phyloP scores from a whole-genome alignment of 345 rosid species.

The thale cress (Arabidopsis thaliana) region DNA sequence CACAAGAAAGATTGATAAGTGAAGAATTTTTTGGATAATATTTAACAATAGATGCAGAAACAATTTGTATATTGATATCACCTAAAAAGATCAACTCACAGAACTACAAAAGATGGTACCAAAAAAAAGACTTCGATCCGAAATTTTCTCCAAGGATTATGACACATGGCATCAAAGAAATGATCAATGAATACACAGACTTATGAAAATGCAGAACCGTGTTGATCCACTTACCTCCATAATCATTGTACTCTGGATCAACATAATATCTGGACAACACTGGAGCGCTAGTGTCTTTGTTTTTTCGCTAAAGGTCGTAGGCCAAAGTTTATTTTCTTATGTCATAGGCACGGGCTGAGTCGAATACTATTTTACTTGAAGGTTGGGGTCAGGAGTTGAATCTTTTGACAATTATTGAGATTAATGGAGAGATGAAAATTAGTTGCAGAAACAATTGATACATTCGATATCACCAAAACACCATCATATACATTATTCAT shows the following conservation, averaged over 20 bases:
- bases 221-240: too few relatives aligned
- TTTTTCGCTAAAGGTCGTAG: too few relatives aligned
- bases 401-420: slow-evolving; percentile 65
- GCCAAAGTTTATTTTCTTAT: too few relatives aligned
- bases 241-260: too few relatives aligned
- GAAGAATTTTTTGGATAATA: neutral
- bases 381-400: slow-evolving; percentile 83
- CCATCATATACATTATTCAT: slow-evolving; percentile 30
- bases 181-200: too few relatives aligned
- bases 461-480: slow-evolving; percentile 3
- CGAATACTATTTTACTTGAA: slow-evolving; percentile 75
- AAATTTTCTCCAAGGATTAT: too few relatives aligned
- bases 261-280: too few relatives aligned
- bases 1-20: neutral
- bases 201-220: too few relatives aligned
- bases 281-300: too few relatives aligned
- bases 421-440: slow-evolving; percentile 63
- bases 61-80: neutral
- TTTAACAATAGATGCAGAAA: neutral
- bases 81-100: neutral
- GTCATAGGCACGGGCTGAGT: slow-evolving; percentile 28
- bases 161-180: too few relatives aligned
- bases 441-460: slow-evolving; percentile 1
- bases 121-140: too few relatives aligned
- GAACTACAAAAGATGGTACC: too few relatives aligned